These are phyloP conservation scores for Hyphodiscus hymeniophilus DNA, from an alignment of 495 filamentous ascomycete genomes.

Conservation along the genomic window DNA sequence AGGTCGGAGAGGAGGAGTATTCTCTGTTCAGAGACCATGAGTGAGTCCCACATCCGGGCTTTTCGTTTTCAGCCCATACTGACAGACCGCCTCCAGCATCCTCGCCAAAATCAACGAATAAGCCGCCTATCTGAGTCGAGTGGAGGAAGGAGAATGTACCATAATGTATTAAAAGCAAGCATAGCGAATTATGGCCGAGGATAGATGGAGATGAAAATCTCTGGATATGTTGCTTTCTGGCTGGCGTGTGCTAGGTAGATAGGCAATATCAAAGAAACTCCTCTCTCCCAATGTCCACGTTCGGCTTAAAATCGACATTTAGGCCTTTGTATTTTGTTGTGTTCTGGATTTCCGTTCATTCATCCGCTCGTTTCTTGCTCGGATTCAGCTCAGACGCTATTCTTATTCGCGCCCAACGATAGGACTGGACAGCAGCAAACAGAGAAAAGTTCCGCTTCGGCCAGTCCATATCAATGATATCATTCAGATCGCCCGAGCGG, in stretches of 20 bases:
- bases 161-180: slow-evolving; percentile 16
- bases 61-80: background rate
- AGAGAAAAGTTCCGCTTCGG: no score
- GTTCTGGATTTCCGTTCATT: no score
- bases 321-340: no score
- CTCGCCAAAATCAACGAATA: slow-evolving; percentile 87
- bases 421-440: no score
- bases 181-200: slow-evolving; percentile 10
- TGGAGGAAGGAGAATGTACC: slow-evolving; percentile 15
- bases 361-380: no score
- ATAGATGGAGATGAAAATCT: slow-evolving; percentile 5
- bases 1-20: slow-evolving; percentile 96
- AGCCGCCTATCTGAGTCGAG: slow-evolving; percentile 4
- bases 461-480: no score
- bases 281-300: no score
- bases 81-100: slow-evolving; percentile 41
- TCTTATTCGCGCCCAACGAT: no score
- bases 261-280: slow-evolving; percentile 6
- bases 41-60: slow-evolving; percentile 33
- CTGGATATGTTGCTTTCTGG: slow-evolving; percentile 4
- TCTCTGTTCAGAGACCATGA: slow-evolving; percentile 94
- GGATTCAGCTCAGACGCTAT: no score
- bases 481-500: no score
- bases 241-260: background rate
- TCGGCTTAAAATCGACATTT: no score